Percentiles rank a stretch among this genome's conserved stretches.
Conservation (phyloP, 139 green algal genomes). For the Astrephomene gubernaculifera region DNA sequence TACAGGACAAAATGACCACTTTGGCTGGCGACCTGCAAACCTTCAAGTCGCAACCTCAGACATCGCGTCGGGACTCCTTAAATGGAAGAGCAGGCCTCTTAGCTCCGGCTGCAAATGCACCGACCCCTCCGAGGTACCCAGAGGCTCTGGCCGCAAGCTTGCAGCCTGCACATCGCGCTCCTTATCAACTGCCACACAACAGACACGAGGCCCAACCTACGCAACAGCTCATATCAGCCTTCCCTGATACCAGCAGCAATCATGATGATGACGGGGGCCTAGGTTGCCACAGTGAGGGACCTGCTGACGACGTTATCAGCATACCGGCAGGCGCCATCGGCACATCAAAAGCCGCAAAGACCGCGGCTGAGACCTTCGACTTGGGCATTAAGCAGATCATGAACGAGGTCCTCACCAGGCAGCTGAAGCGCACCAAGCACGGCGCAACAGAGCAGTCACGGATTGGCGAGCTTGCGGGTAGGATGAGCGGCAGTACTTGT, state of each 20-base stretch:
- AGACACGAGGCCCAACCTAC: neutral
- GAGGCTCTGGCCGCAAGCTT: neutral
- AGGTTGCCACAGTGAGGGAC: neutral
- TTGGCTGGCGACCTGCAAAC: neutral
- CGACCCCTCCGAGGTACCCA: neutral
- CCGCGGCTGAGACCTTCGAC: slow-evolving; percentile 72
- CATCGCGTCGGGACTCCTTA: neutral
- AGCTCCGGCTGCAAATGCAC: neutral
- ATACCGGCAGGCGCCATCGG: slow-evolving; percentile 10
- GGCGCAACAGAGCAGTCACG: slow-evolving; percentile 82
- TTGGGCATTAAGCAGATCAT: slow-evolving; percentile 61
- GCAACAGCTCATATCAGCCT: slow-evolving; percentile 1
- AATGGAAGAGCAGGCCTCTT: neutral
- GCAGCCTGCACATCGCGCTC: neutral
- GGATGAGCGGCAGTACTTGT: neutral
- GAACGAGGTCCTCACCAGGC: slow-evolving; percentile 72
- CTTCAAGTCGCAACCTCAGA: slow-evolving; percentile 27
- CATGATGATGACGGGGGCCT: slow-evolving; percentile 31
- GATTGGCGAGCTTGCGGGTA: slow-evolving; percentile 85
- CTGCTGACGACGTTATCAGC: neutral
- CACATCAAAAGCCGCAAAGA: slow-evolving; percentile 37
- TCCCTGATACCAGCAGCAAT: neutral
- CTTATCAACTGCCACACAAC: neutral
- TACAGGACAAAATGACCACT: slow-evolving; percentile 7
- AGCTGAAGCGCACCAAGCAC: slow-evolving; percentile 85